Evolutionary conservation across 2,329 filamentous ascomycete genomes (phyloP).

Genomic region (Ophiostoma montium): DNA sequence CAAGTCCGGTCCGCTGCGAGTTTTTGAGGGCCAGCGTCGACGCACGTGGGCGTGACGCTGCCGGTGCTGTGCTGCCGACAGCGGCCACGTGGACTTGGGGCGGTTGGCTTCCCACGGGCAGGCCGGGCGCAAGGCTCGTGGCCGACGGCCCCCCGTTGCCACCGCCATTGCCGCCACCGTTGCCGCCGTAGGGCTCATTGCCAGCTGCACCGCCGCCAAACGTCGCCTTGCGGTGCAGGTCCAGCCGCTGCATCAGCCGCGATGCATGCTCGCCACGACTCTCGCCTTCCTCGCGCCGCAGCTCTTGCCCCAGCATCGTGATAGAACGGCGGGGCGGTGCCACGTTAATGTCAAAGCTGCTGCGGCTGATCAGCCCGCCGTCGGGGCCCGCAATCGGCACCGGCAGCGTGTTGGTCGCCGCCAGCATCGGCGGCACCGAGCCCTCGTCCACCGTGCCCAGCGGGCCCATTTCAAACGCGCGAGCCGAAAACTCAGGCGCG

Average conservation of each 20-base stretch:
- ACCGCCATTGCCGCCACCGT: slow-evolving; percentile 16
- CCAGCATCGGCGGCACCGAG: slow-evolving; percentile 10
- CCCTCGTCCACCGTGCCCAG: slow-evolving; percentile 20
- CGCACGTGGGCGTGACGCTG: slow-evolving; percentile 15
- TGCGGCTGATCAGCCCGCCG: slow-evolving; percentile 50
- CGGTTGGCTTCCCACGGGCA: slow-evolving; percentile 39
- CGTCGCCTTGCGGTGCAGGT: slow-evolving; percentile 69
- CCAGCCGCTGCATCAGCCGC: slow-evolving; percentile 83
- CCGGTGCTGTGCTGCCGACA: background rate
- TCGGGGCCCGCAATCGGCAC: slow-evolving; percentile 44
- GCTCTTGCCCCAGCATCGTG: slow-evolving; percentile 37
- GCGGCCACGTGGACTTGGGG: background rate
- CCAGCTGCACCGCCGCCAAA: slow-evolving; percentile 20
- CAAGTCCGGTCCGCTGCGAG: slow-evolving; percentile 47
- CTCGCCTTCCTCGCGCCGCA: slow-evolving; percentile 52
- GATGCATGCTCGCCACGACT: slow-evolving; percentile 67
- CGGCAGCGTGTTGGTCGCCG: slow-evolving; percentile 51
- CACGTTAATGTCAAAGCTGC: slow-evolving; percentile 55
- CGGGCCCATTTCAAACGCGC: slow-evolving; percentile 34
- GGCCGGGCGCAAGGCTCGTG: slow-evolving; percentile 24
- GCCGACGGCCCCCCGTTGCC: slow-evolving; percentile 18
- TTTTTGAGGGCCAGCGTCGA: slow-evolving; percentile 27
- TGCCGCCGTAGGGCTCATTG: background rate
- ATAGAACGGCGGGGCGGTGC: slow-evolving; percentile 37
- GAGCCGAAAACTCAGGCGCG: slow-evolving; percentile 81